Base-by-base conservation (phyloP, 495 filamentous ascomycete genomes). In the Massariosphaeria phaeospora region DNA sequence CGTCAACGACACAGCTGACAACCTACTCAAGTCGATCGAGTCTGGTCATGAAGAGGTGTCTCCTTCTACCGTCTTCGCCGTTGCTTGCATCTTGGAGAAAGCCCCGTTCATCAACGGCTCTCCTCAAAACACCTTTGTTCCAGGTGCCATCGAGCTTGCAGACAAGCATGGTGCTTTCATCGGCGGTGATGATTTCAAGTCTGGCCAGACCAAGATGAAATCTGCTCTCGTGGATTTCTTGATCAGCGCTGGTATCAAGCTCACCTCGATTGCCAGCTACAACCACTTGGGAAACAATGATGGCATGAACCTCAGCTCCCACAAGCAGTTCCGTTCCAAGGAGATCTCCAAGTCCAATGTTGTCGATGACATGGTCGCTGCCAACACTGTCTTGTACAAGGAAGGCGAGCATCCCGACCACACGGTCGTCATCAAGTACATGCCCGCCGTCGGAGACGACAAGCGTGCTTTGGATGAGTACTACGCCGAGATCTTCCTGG, bases 171-270 rank as follows among this genome's bases (percentile, higher is more conserved):
- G 77, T 52, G 81, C 94, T 26, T 98, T 96, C 78, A 89, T 98
- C 63, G 94, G 91, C 35, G 93, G 93, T 63, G 93, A 98, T 70
- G 93, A 98, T 75, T 98, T 98, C 83, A 98, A 98, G 81, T 97
- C 93, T 46, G 93, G 93, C 55, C 93, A 98, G 79, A 98, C 93
- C 65, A 98, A 98, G 83, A 98, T 98, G 93, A 98, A 98, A 73
- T 96, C 90, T 33, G 94, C 94, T 17, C 82, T 98, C 15, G 94
- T 97, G 15, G 93, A 98, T 75, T 98, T 98, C 79, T 73, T 98
- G 65, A 93, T 98, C 83, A 96, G 84, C 70, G 94, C 93, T 49
- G 93, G 93, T 69, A 96, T 98, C 79, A 96, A 95, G 79, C 84
- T 98, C 63, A 98, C 94, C 48, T 96, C 94, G 48, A 97, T 98